Evolutionary conservation across 306 rosid species (phyloP).

Genomic region (Psophocarpus tetragonolobus): DNA sequence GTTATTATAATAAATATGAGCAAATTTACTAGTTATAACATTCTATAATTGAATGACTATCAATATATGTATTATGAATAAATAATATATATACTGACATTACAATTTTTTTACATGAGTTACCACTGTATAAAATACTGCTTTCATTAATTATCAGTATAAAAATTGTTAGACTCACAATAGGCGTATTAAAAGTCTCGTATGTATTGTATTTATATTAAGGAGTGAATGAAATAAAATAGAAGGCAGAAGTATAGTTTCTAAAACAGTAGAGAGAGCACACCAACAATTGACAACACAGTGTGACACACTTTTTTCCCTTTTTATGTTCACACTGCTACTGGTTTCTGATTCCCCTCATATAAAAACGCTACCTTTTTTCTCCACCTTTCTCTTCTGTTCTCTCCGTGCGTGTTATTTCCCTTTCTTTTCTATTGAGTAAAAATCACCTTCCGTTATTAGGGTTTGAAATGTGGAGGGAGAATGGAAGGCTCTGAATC

Average conservation of each 20-base stretch:
- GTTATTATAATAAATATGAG: no score
- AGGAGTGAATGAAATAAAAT: not conserved
- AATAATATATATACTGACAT: no score
- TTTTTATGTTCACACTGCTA: constrained; percentile 28
- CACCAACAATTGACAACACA: not conserved
- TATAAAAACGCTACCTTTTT: not conserved
- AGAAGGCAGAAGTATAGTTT: not conserved
- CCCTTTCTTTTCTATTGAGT: not conserved
- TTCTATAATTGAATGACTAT: no score
- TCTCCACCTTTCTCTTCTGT: not conserved
- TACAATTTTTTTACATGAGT: no score
- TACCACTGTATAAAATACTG: no score
- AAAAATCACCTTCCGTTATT: constrained; percentile 32
- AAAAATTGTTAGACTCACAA: no score
- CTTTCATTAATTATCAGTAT: no score
- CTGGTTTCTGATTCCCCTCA: constrained; percentile 23
- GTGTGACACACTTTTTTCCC: constrained; percentile 9
- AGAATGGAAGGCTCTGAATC: constrained; percentile 77
- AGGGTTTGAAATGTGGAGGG: constrained; percentile 99
- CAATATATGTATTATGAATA: no score
- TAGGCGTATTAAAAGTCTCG: no score
- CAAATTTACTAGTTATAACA: no score
- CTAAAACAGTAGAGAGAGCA: not conserved
- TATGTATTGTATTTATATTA: no score
- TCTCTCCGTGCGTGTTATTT: not conserved